Conservation (phyloP, 2,329 filamentous ascomycete genomes). For the Cryphonectria carpinicola region DNA sequence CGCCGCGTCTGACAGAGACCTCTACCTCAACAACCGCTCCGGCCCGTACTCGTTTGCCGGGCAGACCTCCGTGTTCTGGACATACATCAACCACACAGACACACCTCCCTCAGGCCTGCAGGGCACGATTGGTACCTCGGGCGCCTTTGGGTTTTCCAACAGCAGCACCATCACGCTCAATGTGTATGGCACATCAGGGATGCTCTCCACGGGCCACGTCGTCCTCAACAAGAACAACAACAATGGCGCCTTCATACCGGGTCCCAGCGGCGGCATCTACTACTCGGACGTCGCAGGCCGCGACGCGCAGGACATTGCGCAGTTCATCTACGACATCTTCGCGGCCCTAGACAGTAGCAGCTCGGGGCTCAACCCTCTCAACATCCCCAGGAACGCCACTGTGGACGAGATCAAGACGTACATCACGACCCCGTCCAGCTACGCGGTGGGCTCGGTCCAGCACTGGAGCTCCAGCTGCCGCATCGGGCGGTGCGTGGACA, state of each 20-base stretch:
- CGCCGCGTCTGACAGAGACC: slow-evolving; percentile 43
- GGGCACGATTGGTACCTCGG: slow-evolving; percentile 55
- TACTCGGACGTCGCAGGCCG: slow-evolving; percentile 46
- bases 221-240: slow-evolving; percentile 37
- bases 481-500: slow-evolving; percentile 54
- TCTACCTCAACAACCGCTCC: slow-evolving; percentile 52
- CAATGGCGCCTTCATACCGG: slow-evolving; percentile 47
- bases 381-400: slow-evolving; percentile 50
- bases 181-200: slow-evolving; percentile 59
- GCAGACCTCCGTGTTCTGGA: slow-evolving; percentile 58
- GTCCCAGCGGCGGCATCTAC: slow-evolving; percentile 48
- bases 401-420: slow-evolving; percentile 53
- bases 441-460: slow-evolving; percentile 54
- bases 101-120: slow-evolving; percentile 48
- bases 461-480: slow-evolving; percentile 59
- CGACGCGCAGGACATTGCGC: slow-evolving; percentile 52
- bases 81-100: slow-evolving; percentile 46
- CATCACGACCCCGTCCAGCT: slow-evolving; percentile 51
- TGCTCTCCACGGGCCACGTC: slow-evolving; percentile 53
- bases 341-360: slow-evolving; percentile 45
- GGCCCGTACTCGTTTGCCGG: slow-evolving; percentile 58
- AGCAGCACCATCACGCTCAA: slow-evolving; percentile 58
- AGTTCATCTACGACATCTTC: slow-evolving; percentile 56
- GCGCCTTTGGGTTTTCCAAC: slow-evolving; percentile 44
- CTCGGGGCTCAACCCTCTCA: slow-evolving; percentile 47